A percentile compares a stretch with the other conserved stretches of the same genome.
phyloP scores from a whole-genome alignment of 2,329 filamentous ascomycete genomes.

The Pseudogymnoascus sp. region DNA sequence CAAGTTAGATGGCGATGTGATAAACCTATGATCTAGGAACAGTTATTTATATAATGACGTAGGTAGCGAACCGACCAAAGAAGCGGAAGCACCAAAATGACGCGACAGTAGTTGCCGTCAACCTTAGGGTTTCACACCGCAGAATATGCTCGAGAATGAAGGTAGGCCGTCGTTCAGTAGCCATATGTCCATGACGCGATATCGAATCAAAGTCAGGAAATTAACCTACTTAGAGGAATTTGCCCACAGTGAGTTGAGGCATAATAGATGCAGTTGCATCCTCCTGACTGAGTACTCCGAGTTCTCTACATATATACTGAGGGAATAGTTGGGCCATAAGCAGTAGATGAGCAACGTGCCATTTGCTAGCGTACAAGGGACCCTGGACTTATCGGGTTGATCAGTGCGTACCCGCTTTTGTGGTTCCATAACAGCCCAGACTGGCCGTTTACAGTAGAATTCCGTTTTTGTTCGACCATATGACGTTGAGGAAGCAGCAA shows the following conservation, averaged over 20 bases:
- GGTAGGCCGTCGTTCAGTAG: background rate
- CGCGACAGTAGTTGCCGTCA: background rate
- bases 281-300: background rate
- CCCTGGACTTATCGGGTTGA: background rate
- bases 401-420: background rate
- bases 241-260: background rate
- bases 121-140: background rate
- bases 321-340: no score
- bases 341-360: no score
- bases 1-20: background rate
- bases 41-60: constrained; percentile 2
- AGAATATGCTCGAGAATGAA: background rate
- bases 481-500: no score
- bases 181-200: background rate
- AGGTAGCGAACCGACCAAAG: background rate
- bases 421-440: background rate
- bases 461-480: no score
- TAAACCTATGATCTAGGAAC: background rate
- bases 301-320: background rate
- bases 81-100: background rate
- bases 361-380: background rate
- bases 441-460: no score
- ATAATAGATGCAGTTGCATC: background rate
- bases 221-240: background rate
- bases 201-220: background rate